Base-by-base conservation (phyloP, 1,284 basidiomycete species). In the Ceratobasidium sp. region DNA sequence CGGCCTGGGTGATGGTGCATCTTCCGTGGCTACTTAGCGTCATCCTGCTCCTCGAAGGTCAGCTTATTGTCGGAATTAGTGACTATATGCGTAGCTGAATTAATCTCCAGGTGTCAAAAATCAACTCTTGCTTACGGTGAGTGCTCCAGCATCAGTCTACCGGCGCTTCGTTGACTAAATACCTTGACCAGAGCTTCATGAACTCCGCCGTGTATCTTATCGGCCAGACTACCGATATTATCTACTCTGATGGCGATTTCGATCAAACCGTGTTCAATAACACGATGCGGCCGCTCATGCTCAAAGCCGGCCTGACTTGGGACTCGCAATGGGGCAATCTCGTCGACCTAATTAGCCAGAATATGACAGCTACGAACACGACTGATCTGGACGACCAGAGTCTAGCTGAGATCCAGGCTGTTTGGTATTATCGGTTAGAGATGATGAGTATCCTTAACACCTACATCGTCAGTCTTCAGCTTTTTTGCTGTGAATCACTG, bases 51-150 rank as follows among this genome's bases (percentile, higher is more conserved):
- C 74, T 76, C 23, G 28, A 57, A 46, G 74, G 74, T 76, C 17
- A 54, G 46, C 46, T 13, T 20, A 28, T 7, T n/a, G n/a, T n/a
- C n/a, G n/a, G n/a, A n/a, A n/a, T n/a, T n/a, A 38, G 20, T 17
- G 2, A 20, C 7, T 46, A 12, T 62, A 23, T 54, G 50, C 20
- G 20, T 9, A 17, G 38, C 38, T 7, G 28, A 42, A n/a, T n/a
- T n/a, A n/a, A n/a, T n/a, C n/a, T n/a, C n/a, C n/a, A 76, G 73
- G 50, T 6, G 73, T 76, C 73, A 76, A 76, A 26, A 76, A 66
- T n/a, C 73, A 76, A n/a, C 52, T 76, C 20, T 33, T 76, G 12
- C 73, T 76, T 38, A 42, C 73, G 62, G 73, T 75, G 42, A 28
- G 71, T 54, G n/a, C n/a, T n/a, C n/a, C n/a, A n/a, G n/a, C n/a